These are phyloP conservation scores for Eurotiales sp. DNA, from an alignment of 2,329 filamentous ascomycete species.

Conservation along the genomic window DNA sequence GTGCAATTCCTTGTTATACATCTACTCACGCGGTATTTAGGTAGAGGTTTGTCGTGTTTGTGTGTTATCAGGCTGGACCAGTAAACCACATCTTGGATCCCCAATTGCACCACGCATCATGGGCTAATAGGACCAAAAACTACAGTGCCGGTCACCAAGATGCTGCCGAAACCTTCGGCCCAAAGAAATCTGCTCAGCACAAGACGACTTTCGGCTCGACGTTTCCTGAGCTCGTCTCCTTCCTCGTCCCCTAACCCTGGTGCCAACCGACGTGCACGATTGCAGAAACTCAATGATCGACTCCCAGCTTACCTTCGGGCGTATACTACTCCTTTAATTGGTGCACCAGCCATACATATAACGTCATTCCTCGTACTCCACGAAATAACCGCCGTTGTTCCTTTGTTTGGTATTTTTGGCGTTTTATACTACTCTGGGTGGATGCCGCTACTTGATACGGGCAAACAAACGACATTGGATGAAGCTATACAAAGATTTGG, in stretches of 20 bases:
- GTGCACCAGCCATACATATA: conserved; percentile 77
- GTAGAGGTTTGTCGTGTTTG: too few species aligned
- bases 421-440: conserved; percentile 77
- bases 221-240: conserved; percentile 14
- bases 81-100: not conserved
- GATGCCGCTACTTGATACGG: conserved; percentile 56
- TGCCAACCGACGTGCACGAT: conserved; percentile 24
- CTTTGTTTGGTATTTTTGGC: conserved; percentile 69
- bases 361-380: conserved; percentile 85
- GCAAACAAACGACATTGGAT: conserved; percentile 32
- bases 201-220: conserved; percentile 3
- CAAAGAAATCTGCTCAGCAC: conserved; percentile 8
- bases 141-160: not conserved
- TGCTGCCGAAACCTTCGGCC: not conserved
- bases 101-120: not conserved
- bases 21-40: too few species aligned
- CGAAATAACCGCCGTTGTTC: conserved; percentile 82
- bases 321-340: conserved; percentile 66
- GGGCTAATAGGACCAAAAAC: not conserved
- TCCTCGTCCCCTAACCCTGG: conserved; percentile 4
- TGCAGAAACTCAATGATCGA: conserved; percentile 39
- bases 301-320: conserved; percentile 65
- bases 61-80: too few species aligned
- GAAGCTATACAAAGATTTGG: conserved; percentile 72
- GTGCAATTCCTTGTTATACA: too few species aligned